Base-by-base conservation (phyloP, 352 stramenopile genomes). In the Phytopythium mirpurense region DNA sequence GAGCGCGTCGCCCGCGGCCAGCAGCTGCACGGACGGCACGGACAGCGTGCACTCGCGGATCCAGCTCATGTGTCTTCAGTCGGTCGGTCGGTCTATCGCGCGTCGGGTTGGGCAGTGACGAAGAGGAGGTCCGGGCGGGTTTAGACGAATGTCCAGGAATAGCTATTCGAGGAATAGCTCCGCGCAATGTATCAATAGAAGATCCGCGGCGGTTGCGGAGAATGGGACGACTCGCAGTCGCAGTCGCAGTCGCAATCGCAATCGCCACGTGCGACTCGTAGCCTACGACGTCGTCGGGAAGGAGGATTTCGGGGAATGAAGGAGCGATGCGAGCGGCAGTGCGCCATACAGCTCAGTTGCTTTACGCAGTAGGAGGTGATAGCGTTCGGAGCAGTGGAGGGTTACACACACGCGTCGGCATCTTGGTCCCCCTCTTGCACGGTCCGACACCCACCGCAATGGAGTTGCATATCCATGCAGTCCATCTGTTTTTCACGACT, bases 1-100 rank as follows among this genome's bases (percentile, higher is more conserved):
- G 35, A 69, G 63, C 35, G 68, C 58, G 44, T 62, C 68, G 35
- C 60, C 57, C 19, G 9, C 40, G 41, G 61, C 52, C 24, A 47
- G 60, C n/a, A 75, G 52, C 27, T 72, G 63, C 51, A 70, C 70
- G 32, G 54, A 60, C 3, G 64, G 67, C 40, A 76, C 60, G 29
- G 58, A 43, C 24, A 76, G 63, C 50, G 63, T 46, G 56, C 56
- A 70, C 14, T 63, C 57, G 55, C 59, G 41, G 41, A 76, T 56
- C 67, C 60, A 70, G 58, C 61, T 76, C 67, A 76, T 76, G 26
- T 26, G 0, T 14, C 29, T 32, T 9, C 7, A 27, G 12, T 51
- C n/a, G 41, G 35, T 21, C 12, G 29, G 35, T 19, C 34, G 32
- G 34, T 53, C 15, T 38, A 12, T n/a, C n/a, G n/a, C n/a, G n/a